These are phyloP conservation scores for Mycena amicta DNA, from an alignment of 768 basidiomycete genomes.

Conservation along the genomic window DNA sequence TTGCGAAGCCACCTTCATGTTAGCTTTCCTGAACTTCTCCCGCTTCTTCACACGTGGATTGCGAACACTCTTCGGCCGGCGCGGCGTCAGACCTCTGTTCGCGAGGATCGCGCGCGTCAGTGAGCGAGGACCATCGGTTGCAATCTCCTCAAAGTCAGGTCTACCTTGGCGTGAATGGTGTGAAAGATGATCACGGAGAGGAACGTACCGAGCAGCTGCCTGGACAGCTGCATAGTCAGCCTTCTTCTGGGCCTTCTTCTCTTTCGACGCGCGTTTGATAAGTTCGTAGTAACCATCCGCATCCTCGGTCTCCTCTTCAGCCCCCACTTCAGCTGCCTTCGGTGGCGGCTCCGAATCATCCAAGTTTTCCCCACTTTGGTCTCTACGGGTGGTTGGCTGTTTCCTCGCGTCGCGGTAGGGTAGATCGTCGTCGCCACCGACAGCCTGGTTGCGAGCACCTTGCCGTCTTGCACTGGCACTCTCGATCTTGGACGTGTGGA, in stretches of 20 bases:
- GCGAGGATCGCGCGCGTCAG: conserved; percentile 89
- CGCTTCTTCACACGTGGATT: conserved; percentile 99
- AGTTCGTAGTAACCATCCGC: conserved; percentile 89
- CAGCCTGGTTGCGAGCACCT: conserved; percentile 66
- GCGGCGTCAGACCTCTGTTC: conserved; percentile 94
- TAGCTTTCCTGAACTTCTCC: conserved; percentile 90
- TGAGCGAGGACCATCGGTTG: conserved; percentile 73
- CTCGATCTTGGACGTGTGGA: conserved; percentile 93
- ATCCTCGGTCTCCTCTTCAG: conserved; percentile 46
- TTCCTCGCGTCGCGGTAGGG: conserved; percentile 81
- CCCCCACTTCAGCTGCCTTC: conserved; percentile 37
- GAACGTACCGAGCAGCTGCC: conserved; percentile 58
- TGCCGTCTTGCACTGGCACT: conserved; percentile 75
- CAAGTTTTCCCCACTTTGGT: conserved; percentile 68
- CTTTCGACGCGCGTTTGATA: conserved; percentile 71
- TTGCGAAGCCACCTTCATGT: conserved; percentile 88
- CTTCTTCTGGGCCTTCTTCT: conserved; percentile 79
- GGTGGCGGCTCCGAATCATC: conserved; percentile 56
- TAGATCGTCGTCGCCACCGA: conserved; percentile 93
- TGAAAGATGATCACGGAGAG: conserved; percentile 3
- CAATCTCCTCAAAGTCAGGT: conserved; percentile 36
- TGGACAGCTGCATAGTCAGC: conserved; percentile 73
- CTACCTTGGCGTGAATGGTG: conserved; percentile 18
- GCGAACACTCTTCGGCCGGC: conserved; percentile 83
- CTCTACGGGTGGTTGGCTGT: conserved; percentile 44